Conservation (phyloP, 208 protist genomes). For the Jaenimonas drosophilae region DNA sequence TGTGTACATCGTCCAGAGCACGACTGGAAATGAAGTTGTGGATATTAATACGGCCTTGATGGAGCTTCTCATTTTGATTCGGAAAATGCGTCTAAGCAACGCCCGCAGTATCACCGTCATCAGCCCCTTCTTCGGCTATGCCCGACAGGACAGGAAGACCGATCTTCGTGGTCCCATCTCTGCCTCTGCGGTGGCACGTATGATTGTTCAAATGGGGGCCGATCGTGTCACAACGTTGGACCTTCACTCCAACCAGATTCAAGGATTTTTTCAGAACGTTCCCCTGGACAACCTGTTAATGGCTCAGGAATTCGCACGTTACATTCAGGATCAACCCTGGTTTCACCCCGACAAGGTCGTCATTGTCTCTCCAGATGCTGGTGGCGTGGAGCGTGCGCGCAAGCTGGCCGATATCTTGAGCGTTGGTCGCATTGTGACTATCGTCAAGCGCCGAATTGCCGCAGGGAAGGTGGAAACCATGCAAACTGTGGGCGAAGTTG, state of each 20-base stretch:
- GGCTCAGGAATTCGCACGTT: constrained; percentile 72
- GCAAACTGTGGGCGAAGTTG: constrained; percentile 93
- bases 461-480: constrained; percentile 79
- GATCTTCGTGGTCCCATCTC: constrained; percentile 91
- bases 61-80: constrained; percentile 92
- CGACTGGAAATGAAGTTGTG: constrained; percentile 81
- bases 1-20: constrained; percentile 96
- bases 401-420: constrained; percentile 83
- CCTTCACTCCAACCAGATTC: constrained; percentile 92
- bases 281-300: constrained; percentile 90
- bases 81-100: constrained; percentile 85
- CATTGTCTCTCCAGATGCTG: constrained; percentile 94
- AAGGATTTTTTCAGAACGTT: constrained; percentile 93
- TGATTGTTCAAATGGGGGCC: constrained; percentile 86
- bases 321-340: constrained; percentile 58
- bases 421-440: constrained; percentile 89
- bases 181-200: constrained; percentile 85
- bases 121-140: constrained; percentile 93
- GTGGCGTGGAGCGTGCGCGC: constrained; percentile 90
- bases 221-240: constrained; percentile 91
- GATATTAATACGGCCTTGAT: constrained; percentile 95
- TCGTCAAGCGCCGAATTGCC: constrained; percentile 87
- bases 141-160: constrained; percentile 92
- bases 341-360: constrained; percentile 68
- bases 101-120: constrained; percentile 87